Conservation (phyloP, 306 rosid genomes). For the Arachis hypogaea region DNA sequence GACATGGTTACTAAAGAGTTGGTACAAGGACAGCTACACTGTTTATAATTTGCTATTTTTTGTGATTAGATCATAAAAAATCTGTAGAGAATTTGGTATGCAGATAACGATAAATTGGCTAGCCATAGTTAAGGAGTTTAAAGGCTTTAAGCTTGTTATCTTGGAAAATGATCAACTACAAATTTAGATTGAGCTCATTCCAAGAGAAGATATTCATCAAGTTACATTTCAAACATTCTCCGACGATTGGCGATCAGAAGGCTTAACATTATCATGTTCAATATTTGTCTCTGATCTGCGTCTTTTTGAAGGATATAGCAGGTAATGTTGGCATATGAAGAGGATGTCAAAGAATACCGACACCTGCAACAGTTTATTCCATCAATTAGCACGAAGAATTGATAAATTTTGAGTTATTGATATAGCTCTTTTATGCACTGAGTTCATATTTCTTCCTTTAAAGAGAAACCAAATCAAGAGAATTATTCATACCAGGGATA, state of each 20-base stretch:
- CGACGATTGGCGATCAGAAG: constrained; percentile 30
- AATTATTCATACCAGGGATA: constrained; percentile 68
- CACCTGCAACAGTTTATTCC: constrained; percentile 57
- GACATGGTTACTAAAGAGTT: too few species aligned
- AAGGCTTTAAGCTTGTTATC: background rate
- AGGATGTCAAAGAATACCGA: constrained; percentile 75
- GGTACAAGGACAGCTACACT: too few species aligned
- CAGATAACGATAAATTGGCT: too few species aligned
- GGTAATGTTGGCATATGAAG: constrained; percentile 73
- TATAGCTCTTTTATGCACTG: too few species aligned
- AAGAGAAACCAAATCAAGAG: constrained; percentile 18
- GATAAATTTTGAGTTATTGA: background rate
- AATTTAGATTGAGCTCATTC: background rate
- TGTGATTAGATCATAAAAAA: too few species aligned
- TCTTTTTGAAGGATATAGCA: constrained; percentile 57
- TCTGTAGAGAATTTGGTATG: too few species aligned
- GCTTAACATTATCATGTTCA: constrained; percentile 36
- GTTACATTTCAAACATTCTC: constrained; percentile 48
- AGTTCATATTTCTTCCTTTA: background rate
- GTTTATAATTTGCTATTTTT: too few species aligned
- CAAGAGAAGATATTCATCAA: background rate
- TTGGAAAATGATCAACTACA: background rate
- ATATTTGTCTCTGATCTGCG: constrained; percentile 32
- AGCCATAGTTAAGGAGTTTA: too few species aligned
- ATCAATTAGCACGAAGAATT: background rate